Conservation (phyloP, 2,329 filamentous ascomycete species). For the Phialocephala subalpina region DNA sequence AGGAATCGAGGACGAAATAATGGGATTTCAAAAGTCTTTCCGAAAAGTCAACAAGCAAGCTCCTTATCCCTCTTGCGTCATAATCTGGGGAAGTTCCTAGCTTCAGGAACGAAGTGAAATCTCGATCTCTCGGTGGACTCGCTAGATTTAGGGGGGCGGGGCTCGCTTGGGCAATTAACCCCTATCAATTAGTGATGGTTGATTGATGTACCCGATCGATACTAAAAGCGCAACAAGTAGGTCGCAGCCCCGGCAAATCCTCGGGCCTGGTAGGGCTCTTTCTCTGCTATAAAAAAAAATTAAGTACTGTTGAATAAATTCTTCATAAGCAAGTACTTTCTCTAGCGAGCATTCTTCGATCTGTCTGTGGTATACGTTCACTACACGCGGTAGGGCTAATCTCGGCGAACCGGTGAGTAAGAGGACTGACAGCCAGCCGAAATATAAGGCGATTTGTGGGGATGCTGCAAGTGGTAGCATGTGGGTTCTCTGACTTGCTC, state of each 20-base stretch:
- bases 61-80: slow-evolving; percentile 1
- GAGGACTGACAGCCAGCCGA: not conserved
- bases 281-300: too few relatives aligned
- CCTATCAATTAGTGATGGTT: too few relatives aligned
- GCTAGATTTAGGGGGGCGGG: too few relatives aligned
- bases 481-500: not conserved
- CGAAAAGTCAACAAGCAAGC: not conserved
- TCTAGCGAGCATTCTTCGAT: not conserved
- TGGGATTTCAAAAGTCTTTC: slow-evolving; percentile 1
- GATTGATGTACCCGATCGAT: too few relatives aligned
- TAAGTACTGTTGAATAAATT: too few relatives aligned
- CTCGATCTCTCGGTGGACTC: not conserved
- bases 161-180: too few relatives aligned
- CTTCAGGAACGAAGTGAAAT: slow-evolving; percentile 5
- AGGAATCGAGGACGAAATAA: not conserved
- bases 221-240: too few relatives aligned
- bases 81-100: slow-evolving; percentile 4
- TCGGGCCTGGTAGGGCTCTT: too few relatives aligned
- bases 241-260: too few relatives aligned
- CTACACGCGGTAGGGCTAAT: not conserved
- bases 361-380: not conserved
- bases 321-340: not conserved
- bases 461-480: not conserved
- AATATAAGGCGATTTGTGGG: not conserved
- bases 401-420: not conserved